Evolutionary conservation across 179 eudicot species (phyloP).

Genomic region (Beta lomatogona): DNA sequence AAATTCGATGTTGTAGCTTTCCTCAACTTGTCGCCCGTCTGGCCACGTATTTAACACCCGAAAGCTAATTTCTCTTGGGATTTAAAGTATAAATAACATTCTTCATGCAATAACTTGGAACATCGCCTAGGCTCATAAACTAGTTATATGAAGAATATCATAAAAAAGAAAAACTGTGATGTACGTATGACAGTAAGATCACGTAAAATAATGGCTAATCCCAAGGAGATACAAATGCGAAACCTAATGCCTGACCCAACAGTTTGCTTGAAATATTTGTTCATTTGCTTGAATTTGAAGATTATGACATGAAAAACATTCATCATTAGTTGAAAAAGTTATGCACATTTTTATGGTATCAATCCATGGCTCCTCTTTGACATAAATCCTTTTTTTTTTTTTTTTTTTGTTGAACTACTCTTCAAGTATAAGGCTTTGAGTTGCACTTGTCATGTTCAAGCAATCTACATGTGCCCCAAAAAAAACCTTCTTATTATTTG

Average conservation of each 20-base stretch:
- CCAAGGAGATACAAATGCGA: conserved; percentile 10
- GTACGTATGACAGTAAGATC: background rate
- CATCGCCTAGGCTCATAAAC: too few species aligned
- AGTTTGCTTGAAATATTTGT: conserved; percentile 16
- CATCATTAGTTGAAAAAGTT: conserved; percentile 31
- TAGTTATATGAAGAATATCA: too few species aligned
- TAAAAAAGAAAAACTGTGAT: too few species aligned
- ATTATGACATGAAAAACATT: conserved; percentile 33
- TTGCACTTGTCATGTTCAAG: conserved; percentile 23
- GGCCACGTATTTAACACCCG: too few species aligned
- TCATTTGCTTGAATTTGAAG: conserved; percentile 33
- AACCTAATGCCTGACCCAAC: background rate
- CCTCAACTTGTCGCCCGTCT: too few species aligned
- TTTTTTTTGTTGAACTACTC: conserved; percentile 32
- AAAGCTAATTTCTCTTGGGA: too few species aligned
- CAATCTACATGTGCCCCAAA: conserved; percentile 28
- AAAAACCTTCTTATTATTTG: background rate
- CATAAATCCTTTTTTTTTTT: background rate
- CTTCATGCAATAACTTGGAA: too few species aligned
- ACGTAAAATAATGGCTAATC: background rate
- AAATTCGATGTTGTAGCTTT: too few species aligned
- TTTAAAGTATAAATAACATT: too few species aligned
- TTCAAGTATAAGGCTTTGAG: conserved; percentile 28
- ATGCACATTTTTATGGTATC: conserved; percentile 1
- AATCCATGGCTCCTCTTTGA: conserved; percentile 7